Percentiles rank a stretch among this genome's conserved stretches.
Conservation (phyloP, 805 yeast species). For the Pichia californica region DNA sequence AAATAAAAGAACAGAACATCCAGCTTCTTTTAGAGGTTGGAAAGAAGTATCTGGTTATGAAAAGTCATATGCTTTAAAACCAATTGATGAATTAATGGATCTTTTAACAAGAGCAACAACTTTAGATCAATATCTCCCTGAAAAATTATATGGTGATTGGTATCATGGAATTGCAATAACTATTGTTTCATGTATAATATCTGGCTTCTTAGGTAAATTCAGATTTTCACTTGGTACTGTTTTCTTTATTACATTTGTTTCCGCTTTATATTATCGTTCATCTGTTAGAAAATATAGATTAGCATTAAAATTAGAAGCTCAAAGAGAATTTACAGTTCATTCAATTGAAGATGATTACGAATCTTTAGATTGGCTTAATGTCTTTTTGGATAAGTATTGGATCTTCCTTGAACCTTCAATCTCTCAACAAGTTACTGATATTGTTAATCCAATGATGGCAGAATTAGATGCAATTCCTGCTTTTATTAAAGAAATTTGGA, state of each 20-base stretch:
- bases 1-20: slow-evolving; percentile 41
- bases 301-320: slow-evolving; percentile 68
- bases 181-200: slow-evolving; percentile 58
- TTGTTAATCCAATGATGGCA: slow-evolving; percentile 78
- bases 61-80: slow-evolving; percentile 53
- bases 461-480: slow-evolving; percentile 66
- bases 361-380: slow-evolving; percentile 93
- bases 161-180: slow-evolving; percentile 79
- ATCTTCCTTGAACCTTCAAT: slow-evolving; percentile 81
- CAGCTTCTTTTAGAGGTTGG: slow-evolving; percentile 84
- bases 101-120: slow-evolving; percentile 63
- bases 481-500: slow-evolving; percentile 76
- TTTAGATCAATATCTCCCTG: slow-evolving; percentile 71
- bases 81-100: slow-evolving; percentile 70
- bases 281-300: slow-evolving; percentile 77
- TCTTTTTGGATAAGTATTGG: slow-evolving; percentile 90
- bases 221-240: slow-evolving; percentile 75
- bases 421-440: slow-evolving; percentile 78
- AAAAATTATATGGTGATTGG: slow-evolving; percentile 88
- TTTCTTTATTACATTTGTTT: slow-evolving; percentile 58
- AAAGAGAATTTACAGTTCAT: slow-evolving; percentile 76
- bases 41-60: slow-evolving; percentile 88
- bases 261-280: slow-evolving; percentile 71
- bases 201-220: slow-evolving; percentile 76
- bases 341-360: slow-evolving; percentile 85